A percentile compares a stretch with the other conserved stretches of the same genome.
These are phyloP conservation scores for Acacia acuminata DNA, from an alignment of 306 rosid species.

Conservation along the genomic window DNA sequence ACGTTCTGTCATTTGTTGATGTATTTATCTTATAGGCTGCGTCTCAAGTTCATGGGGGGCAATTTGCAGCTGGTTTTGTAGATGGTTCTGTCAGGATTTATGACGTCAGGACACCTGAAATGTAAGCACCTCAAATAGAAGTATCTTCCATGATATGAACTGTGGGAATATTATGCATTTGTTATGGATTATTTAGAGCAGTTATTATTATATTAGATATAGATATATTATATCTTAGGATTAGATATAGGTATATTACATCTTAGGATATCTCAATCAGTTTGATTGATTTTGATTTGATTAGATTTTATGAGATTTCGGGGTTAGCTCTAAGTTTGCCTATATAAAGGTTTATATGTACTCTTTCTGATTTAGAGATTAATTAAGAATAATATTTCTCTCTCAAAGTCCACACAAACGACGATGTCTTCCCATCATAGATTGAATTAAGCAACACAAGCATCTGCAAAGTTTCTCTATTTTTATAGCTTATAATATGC, in stretches of 20 bases:
- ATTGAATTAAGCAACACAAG: slow-evolving; percentile 14
- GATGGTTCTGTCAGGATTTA: slow-evolving; percentile 92
- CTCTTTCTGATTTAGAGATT: too few species aligned
- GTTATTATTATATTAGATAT: too few species aligned
- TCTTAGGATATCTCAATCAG: too few species aligned
- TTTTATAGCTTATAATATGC: slow-evolving; percentile 1
- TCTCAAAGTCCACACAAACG: background rate
- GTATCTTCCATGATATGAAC: slow-evolving; percentile 6
- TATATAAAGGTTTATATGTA: too few species aligned
- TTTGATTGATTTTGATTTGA: too few species aligned
- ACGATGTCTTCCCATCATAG: background rate
- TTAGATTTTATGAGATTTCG: too few species aligned
- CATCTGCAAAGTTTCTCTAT: slow-evolving; percentile 6
- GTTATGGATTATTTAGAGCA: too few species aligned
- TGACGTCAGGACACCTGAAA: slow-evolving; percentile 81
- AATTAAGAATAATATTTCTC: too few species aligned
- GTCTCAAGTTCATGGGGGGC: slow-evolving; percentile 95
- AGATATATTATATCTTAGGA: too few species aligned
- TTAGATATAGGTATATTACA: too few species aligned
- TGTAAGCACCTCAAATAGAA: slow-evolving; percentile 54
- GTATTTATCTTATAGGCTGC: slow-evolving; percentile 63
- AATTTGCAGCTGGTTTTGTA: slow-evolving; percentile 89
- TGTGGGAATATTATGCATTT: too few species aligned
- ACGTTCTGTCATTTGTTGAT: background rate
- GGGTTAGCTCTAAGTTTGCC: too few species aligned